Base-by-base conservation (phyloP, 768 basidiomycete species). In the Vararia minispora region DNA sequence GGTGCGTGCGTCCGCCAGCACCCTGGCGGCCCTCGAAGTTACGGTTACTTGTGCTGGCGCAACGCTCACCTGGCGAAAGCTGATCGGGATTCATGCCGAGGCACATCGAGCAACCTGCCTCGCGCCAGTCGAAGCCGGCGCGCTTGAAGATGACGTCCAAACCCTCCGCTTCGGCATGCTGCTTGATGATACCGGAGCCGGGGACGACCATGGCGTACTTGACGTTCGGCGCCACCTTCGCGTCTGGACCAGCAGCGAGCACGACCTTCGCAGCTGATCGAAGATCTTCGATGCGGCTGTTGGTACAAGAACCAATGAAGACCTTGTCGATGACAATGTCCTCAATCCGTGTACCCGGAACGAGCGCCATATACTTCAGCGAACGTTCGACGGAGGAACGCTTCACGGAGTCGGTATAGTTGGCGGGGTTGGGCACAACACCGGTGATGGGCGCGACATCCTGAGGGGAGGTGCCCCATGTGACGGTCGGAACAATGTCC, bases 31-130 rank as follows among this genome's bases (percentile, higher is more conserved):
- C 74, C 57, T 78, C 74, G 45, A 79, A 76, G 62, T 79, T 77
- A 45, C 76, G 63, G 63, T 77, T 77, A 46, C 71, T 73, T 28
- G 76, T 78, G 42, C 67, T 70, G 4, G 76, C 76, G 51, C 76
- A 78, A 39, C 76, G 68, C 48, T 64, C 58, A 13, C 69, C 69
- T 1, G 74, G 75, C 28, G 61, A 54, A 41, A 79, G 68, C 57
- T 76, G 72, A 54, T 79, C 76, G 18, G 74, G 73, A 63, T 79
- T 79, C 76, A 79, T 79, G 29, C 76, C 76, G 35, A 79, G 58
- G 58, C 76, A 79, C 76, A 79, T 79, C 20, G 76, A 79, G 57
- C 76, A 79, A 24, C 76, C 76, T 12, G 76, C 76, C 58, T 79
- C 76, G 45, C 76, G 61, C 76, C 75, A 77, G 51, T 79, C 76